Percentiles rank a stretch among this genome's conserved stretches.
Evolutionary conservation across 2,329 filamentous ascomycete species (phyloP).

Genomic region (Exophiala bonariae): DNA sequence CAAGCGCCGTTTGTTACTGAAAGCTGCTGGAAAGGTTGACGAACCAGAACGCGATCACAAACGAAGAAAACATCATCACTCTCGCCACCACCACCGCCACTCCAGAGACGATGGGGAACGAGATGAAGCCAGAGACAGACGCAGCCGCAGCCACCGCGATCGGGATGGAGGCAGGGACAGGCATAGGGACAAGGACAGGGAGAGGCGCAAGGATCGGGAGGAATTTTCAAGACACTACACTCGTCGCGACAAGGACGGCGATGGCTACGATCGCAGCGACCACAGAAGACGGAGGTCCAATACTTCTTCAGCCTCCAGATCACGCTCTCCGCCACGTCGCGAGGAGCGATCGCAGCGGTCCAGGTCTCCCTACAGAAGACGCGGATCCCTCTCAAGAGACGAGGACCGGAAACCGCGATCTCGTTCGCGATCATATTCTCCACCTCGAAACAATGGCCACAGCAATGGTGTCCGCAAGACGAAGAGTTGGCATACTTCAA

Average conservation of each 20-base stretch:
- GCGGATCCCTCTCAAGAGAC: constrained; percentile 27
- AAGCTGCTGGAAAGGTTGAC: constrained; percentile 43
- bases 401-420: constrained; percentile 37
- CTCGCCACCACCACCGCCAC: constrained; percentile 26
- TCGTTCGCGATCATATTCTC: constrained; percentile 26
- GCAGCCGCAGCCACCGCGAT: background rate
- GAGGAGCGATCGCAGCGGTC: constrained; percentile 34
- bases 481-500: constrained; percentile 29
- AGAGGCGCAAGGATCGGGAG: background rate
- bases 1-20: constrained; percentile 53
- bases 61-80: constrained; percentile 50
- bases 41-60: constrained; percentile 35
- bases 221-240: constrained; percentile 19
- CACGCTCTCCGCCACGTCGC: constrained; percentile 22
- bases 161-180: background rate
- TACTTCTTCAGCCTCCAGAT: constrained; percentile 33
- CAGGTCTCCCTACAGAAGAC: constrained; percentile 26
- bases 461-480: constrained; percentile 35
- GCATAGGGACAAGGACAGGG: background rate
- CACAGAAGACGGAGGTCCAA: constrained; percentile 44
- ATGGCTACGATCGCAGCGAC: constrained; percentile 29
- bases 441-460: constrained; percentile 31
- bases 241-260: constrained; percentile 16
- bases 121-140: constrained; percentile 26
- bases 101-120: constrained; percentile 23